Evolutionary conservation across 305 asterid species (phyloP).

Genomic region (Fraxinus ornus): DNA sequence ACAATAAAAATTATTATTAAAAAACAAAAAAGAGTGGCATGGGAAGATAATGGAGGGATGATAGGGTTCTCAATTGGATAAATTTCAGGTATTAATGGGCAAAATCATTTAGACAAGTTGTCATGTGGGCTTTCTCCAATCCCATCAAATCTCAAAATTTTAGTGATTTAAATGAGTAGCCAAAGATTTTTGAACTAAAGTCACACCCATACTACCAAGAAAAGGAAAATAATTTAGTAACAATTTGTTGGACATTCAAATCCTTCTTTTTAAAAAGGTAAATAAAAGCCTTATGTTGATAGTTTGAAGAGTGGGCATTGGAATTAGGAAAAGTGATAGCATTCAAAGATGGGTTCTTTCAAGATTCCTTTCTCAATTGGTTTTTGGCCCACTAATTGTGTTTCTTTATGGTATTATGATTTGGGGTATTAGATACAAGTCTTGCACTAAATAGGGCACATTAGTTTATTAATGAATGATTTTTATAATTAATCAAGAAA

Average conservation of each 20-base stretch:
- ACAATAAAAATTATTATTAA: not conserved
- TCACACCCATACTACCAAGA: slow-evolving; percentile 21
- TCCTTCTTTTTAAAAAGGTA: slow-evolving; percentile 30
- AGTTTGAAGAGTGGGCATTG: slow-evolving; percentile 27
- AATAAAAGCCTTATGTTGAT: slow-evolving; percentile 1
- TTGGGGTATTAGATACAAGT: not conserved
- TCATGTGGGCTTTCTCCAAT: slow-evolving; percentile 29
- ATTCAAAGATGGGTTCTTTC: slow-evolving; percentile 24
- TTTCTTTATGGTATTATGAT: not conserved
- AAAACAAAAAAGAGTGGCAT: not conserved
- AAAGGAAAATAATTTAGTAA: not conserved
- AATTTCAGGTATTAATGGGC: slow-evolving; percentile 2
- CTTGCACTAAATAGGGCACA: too few species aligned
- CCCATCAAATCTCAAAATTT: slow-evolving; percentile 32
- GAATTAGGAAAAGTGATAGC: slow-evolving; percentile 34
- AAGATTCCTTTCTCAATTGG: slow-evolving; percentile 30
- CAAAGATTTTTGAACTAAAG: not conserved
- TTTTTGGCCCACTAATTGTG: slow-evolving; percentile 17
- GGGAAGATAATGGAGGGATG: not conserved
- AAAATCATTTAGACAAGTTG: slow-evolving; percentile 17
- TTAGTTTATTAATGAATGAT: not conserved
- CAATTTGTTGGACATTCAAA: slow-evolving; percentile 27
- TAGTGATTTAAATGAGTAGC: slow-evolving; percentile 40
- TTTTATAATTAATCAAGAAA: not conserved
- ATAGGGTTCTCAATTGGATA: not conserved